phyloP scores from a whole-genome alignment of 2,329 filamentous ascomycete genomes.

The Colletotrichum filicis region DNA sequence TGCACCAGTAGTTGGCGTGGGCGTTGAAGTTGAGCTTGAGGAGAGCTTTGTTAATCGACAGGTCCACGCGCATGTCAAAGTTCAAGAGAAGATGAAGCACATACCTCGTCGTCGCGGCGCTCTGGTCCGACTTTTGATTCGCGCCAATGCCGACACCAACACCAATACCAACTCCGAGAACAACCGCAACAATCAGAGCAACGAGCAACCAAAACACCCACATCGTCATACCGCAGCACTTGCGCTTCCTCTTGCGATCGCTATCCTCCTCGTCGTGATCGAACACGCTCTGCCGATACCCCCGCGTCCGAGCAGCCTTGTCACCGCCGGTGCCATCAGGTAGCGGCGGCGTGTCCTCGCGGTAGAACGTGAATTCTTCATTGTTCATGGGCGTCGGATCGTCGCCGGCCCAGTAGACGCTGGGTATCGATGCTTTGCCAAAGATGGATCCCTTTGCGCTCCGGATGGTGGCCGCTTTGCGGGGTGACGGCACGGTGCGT shows the following conservation, averaged over 20 bases:
- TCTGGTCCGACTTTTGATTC: slow-evolving; percentile 36
- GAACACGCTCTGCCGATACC: slow-evolving; percentile 23
- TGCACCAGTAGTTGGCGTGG: not conserved
- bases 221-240: slow-evolving; percentile 42
- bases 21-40: not conserved
- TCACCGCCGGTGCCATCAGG: slow-evolving; percentile 33
- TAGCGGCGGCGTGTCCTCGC: slow-evolving; percentile 49
- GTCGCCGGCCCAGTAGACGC: slow-evolving; percentile 33
- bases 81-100: not conserved
- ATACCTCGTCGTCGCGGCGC: slow-evolving; percentile 11
- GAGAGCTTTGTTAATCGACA: not conserved
- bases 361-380: slow-evolving; percentile 51
- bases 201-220: slow-evolving; percentile 50
- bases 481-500: slow-evolving; percentile 23
- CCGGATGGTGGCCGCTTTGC: slow-evolving; percentile 32
- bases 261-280: slow-evolving; percentile 24
- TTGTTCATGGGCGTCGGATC: slow-evolving; percentile 22
- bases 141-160: slow-evolving; percentile 51
- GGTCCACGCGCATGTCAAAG: not conserved
- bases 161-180: slow-evolving; percentile 53
- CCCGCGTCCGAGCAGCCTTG: slow-evolving; percentile 21
- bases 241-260: slow-evolving; percentile 34
- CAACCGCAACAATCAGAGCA: slow-evolving; percentile 43
- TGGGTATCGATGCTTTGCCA: slow-evolving; percentile 29
- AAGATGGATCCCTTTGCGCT: slow-evolving; percentile 33